Percentiles rank a stretch among this genome's conserved stretches.
Evolutionary conservation across 2,329 filamentous ascomycete genomes (phyloP).

Genomic region (Metarhizium robertsii): DNA sequence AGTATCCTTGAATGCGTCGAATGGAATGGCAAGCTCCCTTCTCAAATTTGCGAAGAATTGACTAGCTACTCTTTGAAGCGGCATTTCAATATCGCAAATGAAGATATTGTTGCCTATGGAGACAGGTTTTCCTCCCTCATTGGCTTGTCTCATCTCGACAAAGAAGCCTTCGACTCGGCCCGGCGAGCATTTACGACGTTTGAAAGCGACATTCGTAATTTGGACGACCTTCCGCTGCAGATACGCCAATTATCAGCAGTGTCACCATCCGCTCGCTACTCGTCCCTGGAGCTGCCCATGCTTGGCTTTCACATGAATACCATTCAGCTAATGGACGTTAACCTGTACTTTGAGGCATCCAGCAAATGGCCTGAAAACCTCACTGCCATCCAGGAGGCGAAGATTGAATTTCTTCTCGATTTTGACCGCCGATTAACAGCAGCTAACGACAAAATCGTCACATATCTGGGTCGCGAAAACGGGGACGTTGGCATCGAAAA

Average conservation of each 20-base stretch:
- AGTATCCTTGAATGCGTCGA: slow-evolving; percentile 87
- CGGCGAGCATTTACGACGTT: slow-evolving; percentile 63
- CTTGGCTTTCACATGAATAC: slow-evolving; percentile 34
- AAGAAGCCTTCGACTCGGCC: slow-evolving; percentile 55
- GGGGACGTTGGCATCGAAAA: slow-evolving; percentile 60
- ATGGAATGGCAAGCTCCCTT: slow-evolving; percentile 59
- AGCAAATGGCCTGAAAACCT: slow-evolving; percentile 90
- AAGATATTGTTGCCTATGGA: slow-evolving; percentile 42
- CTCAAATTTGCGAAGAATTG: slow-evolving; percentile 71
- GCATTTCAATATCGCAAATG: slow-evolving; percentile 54
- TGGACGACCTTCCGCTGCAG: slow-evolving; percentile 81
- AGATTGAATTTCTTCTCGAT: slow-evolving; percentile 78
- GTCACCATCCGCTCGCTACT: slow-evolving; percentile 63
- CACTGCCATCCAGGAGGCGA: slow-evolving; percentile 83
- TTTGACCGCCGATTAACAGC: slow-evolving; percentile 63
- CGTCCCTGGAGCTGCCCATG: slow-evolving; percentile 42
- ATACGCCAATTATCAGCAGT: slow-evolving; percentile 71
- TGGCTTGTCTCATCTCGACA: slow-evolving; percentile 36
- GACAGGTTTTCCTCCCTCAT: slow-evolving; percentile 41
- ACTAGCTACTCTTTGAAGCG: slow-evolving; percentile 58
- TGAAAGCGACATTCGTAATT: slow-evolving; percentile 64
- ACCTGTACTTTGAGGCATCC: slow-evolving; percentile 88
- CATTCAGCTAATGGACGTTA: slow-evolving; percentile 59
- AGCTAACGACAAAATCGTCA: slow-evolving; percentile 49
- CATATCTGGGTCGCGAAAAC: slow-evolving; percentile 75